Conservation (phyloP, 768 basidiomycete genomes). For the Kwoniella mangroviensis region DNA sequence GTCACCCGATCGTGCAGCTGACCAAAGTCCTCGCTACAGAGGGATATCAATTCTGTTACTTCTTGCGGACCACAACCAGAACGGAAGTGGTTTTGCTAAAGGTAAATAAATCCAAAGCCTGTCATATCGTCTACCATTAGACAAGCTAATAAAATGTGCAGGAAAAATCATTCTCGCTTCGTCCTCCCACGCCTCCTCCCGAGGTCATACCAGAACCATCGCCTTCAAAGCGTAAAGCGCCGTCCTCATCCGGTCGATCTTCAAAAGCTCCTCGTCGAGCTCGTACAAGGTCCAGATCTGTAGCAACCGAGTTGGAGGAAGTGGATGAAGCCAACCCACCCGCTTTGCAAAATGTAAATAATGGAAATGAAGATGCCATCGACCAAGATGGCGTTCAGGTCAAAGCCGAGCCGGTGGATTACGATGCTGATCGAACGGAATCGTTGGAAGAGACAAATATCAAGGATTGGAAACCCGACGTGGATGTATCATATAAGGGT, state of each 20-base stretch:
- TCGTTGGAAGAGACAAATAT: constrained; percentile 35
- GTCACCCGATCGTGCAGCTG: constrained; percentile 4
- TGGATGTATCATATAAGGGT: constrained; percentile 54
- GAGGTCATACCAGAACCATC: constrained; percentile 7
- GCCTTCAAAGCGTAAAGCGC: constrained; percentile 21
- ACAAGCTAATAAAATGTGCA: not conserved
- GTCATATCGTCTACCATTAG: no score
- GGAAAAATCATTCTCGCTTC: constrained; percentile 45
- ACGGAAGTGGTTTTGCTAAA: constrained; percentile 78
- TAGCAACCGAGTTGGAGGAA: constrained; percentile 2
- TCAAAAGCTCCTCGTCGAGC: constrained; percentile 6
- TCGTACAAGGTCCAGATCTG: constrained; percentile 25
- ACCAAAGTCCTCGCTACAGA: constrained; percentile 62
- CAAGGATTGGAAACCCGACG: constrained; percentile 55
- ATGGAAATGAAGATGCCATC: not conserved
- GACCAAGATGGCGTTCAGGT: constrained; percentile 28
- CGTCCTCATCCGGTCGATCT: constrained; percentile 19
- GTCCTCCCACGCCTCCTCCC: constrained; percentile 35
- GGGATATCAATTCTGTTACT: constrained; percentile 88
- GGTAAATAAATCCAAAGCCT: constrained; percentile 62
- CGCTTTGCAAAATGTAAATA: constrained; percentile 12
- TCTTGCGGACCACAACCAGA: constrained; percentile 78
- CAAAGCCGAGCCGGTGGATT: constrained; percentile 32
- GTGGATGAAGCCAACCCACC: constrained; percentile 8
- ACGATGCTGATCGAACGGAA: constrained; percentile 26